phyloP scores from a whole-genome alignment of 768 basidiomycete species.

The Mycena capillaripes region DNA sequence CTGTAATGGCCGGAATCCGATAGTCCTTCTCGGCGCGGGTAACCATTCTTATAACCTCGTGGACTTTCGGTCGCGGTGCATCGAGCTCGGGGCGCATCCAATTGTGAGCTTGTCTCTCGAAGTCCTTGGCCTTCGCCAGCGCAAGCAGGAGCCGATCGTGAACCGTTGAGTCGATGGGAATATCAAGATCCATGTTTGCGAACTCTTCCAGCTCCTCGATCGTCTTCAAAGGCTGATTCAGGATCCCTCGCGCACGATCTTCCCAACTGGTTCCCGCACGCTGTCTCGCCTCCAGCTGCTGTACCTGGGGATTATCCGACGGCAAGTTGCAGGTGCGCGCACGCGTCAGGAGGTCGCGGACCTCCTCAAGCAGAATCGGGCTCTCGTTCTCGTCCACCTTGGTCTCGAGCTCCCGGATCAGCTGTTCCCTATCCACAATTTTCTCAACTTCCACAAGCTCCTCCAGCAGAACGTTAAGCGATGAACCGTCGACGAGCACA shows the following conservation, averaged over 20 bases:
- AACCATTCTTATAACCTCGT: slow-evolving; percentile 79
- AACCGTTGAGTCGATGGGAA: slow-evolving; percentile 79
- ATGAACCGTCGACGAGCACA: slow-evolving; percentile 76
- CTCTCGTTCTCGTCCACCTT: slow-evolving; percentile 74
- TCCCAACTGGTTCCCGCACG: slow-evolving; percentile 85
- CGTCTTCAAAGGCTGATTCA: slow-evolving; percentile 80
- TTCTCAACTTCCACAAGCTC: slow-evolving; percentile 84
- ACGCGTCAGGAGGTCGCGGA: slow-evolving; percentile 78
- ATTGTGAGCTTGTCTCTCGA: slow-evolving; percentile 81
- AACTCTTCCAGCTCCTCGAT: slow-evolving; percentile 85
- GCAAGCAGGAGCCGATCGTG: slow-evolving; percentile 75
- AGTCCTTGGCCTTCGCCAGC: slow-evolving; percentile 80
- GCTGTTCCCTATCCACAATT: slow-evolving; percentile 84
- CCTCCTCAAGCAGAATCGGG: slow-evolving; percentile 79
- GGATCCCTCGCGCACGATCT: slow-evolving; percentile 71
- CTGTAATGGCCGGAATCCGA: slow-evolving; percentile 73
- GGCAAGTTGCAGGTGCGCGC: slow-evolving; percentile 78
- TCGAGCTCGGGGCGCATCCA: slow-evolving; percentile 75
- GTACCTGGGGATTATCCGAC: slow-evolving; percentile 74
- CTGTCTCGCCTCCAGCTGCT: slow-evolving; percentile 73
- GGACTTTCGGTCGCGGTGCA: slow-evolving; percentile 70
- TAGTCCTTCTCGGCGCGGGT: slow-evolving; percentile 84
- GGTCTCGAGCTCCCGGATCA: slow-evolving; percentile 82
- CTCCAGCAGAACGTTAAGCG: slow-evolving; percentile 87
- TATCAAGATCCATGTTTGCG: slow-evolving; percentile 70